Percentiles rank a stretch among this genome's conserved stretches.
phyloP scores from a whole-genome alignment of 2,329 filamentous ascomycete genomes.

The Cercospora sojina region DNA sequence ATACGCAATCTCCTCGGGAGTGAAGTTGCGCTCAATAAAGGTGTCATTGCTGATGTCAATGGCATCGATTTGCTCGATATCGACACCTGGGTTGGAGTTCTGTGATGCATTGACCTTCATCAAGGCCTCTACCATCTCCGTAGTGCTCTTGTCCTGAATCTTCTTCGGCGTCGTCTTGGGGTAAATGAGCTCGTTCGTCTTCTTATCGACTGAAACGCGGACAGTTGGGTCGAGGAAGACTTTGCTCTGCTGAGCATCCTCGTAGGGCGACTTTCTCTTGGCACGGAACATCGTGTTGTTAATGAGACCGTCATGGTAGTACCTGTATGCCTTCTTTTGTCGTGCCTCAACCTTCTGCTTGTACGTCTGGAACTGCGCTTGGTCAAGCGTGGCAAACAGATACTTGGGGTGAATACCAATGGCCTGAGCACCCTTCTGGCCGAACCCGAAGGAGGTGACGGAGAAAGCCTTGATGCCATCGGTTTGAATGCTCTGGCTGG shows the following conservation, averaged over 20 bases:
- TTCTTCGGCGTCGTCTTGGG: conserved; percentile 67
- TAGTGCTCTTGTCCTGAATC: conserved; percentile 62
- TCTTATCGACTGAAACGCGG: conserved; percentile 81
- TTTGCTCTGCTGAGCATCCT: conserved; percentile 77
- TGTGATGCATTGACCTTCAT: conserved; percentile 60
- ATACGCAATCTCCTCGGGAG: conserved; percentile 76
- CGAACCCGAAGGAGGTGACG: conserved; percentile 98
- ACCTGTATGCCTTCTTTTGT: conserved; percentile 98
- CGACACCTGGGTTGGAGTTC: conserved; percentile 81
- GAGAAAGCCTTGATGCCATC: conserved; percentile 98
- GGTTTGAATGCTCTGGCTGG: conserved; percentile 91
- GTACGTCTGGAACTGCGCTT: conserved; percentile 78
- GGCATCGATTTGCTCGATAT: conserved; percentile 83
- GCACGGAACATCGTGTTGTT: conserved; percentile 98
- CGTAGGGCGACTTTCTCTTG: conserved; percentile 88
- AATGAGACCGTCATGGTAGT: conserved; percentile 97
- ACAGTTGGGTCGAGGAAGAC: conserved; percentile 94
- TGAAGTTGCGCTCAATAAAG: conserved; percentile 95
- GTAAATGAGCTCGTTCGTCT: conserved; percentile 75
- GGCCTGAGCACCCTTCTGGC: conserved; percentile 96
- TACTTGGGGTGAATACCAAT: conserved; percentile 97
- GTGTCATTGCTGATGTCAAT: conserved; percentile 94
- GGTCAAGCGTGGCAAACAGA: conserved; percentile 89
- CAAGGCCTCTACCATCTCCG: conserved; percentile 73
- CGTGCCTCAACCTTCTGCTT: conserved; percentile 83